These are phyloP conservation scores for Chlamydomonas sp. DNA, from an alignment of 139 green algal species.

Conservation along the genomic window DNA sequence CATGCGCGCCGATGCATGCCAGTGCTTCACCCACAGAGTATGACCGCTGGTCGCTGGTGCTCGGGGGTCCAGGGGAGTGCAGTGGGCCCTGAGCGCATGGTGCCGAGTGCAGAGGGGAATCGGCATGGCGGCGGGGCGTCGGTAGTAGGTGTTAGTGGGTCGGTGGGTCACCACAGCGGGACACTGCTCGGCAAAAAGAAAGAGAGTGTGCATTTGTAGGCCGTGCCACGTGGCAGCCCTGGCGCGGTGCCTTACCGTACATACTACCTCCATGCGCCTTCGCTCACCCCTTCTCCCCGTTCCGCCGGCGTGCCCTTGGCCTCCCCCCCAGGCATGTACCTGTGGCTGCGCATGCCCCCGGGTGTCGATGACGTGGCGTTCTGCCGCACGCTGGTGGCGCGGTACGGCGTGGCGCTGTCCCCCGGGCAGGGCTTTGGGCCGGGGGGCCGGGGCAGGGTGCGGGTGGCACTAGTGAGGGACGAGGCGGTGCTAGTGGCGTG, in stretches of 20 bases:
- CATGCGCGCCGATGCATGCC: no score
- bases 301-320: no score
- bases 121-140: no score
- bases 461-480: constrained; percentile 57
- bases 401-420: constrained; percentile 49
- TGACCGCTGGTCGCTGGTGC: no score
- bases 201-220: neutral
- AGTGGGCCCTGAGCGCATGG: no score
- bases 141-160: no score
- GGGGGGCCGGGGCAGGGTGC: constrained; percentile 49
- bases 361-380: constrained; percentile 48
- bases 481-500: constrained; percentile 36
- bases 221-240: neutral
- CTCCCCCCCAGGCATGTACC: constrained; percentile 57
- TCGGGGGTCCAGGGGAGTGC: no score
- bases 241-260: neutral
- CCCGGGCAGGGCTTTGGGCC: constrained; percentile 61
- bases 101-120: no score
- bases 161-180: no score
- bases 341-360: constrained; percentile 51
- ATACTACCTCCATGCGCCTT: neutral
- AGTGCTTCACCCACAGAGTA: no score
- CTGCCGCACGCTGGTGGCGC: constrained; percentile 46
- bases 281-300: neutral
- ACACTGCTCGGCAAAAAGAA: no score